These are phyloP conservation scores for Trichocladium uniseriatum DNA, from an alignment of 495 filamentous ascomycete species.

Conservation along the genomic window DNA sequence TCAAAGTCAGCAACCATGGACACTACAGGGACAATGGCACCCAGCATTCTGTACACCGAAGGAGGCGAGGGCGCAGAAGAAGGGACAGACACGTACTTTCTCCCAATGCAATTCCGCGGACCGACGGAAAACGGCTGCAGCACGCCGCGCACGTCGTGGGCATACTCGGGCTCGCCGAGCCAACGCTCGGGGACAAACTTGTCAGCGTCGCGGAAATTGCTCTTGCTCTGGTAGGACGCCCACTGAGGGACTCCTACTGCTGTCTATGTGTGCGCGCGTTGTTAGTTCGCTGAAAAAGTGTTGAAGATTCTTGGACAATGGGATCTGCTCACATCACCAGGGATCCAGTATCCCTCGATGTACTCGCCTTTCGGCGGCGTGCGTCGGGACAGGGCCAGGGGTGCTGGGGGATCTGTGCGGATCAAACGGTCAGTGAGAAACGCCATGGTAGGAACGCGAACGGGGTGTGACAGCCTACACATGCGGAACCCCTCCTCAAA, in stretches of 20 bases:
- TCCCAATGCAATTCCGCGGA: constrained; percentile 36
- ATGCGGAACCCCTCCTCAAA: constrained; percentile 2
- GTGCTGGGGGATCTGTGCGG: background rate
- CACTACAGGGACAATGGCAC: too few species aligned
- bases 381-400: background rate
- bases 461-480: background rate
- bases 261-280: background rate
- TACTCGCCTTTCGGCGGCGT: constrained; percentile 1
- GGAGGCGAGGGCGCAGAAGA: too few species aligned
- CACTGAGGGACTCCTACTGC: constrained; percentile 14
- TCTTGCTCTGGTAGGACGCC: constrained; percentile 32
- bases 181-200: constrained; percentile 43
- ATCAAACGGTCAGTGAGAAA: background rate
- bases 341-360: constrained; percentile 2
- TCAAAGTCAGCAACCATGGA: background rate
- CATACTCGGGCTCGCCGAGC: constrained; percentile 33
- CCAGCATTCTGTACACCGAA: background rate
- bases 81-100: constrained; percentile 21
- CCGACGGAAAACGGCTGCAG: constrained; percentile 36
- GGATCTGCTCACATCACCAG: background rate
- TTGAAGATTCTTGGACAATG: too few species aligned
- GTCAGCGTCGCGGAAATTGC: constrained; percentile 37
- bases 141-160: constrained; percentile 32
- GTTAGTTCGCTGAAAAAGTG: background rate
- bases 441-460: background rate